phyloP scores from a whole-genome alignment of 2,329 filamentous ascomycete genomes.

The Bipolaris oryzae region DNA sequence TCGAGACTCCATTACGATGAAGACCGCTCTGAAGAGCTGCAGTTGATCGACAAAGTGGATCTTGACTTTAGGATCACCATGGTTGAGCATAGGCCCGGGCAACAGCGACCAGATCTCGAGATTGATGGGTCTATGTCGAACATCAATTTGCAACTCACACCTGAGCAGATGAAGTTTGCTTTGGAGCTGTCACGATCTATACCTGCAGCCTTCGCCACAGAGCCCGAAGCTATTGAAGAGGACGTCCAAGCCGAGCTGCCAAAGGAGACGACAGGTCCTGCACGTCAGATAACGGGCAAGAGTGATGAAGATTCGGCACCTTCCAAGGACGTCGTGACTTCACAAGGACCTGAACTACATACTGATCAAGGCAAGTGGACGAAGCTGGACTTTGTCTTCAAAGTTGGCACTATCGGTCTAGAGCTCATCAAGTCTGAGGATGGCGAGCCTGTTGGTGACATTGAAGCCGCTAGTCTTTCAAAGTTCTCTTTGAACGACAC shows the following conservation, averaged over 20 bases:
- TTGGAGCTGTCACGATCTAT: constrained; percentile 87
- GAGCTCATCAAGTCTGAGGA: constrained; percentile 82
- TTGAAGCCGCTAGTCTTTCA: constrained; percentile 82
- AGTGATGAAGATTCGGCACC: constrained; percentile 39
- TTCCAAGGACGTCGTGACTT: constrained; percentile 57
- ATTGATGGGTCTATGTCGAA: constrained; percentile 92
- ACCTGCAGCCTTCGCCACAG: constrained; percentile 81
- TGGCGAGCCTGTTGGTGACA: constrained; percentile 75
- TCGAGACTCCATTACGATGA: constrained; percentile 84
- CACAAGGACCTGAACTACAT: constrained; percentile 69
- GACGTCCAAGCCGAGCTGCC: constrained; percentile 78
- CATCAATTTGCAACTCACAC: constrained; percentile 86
- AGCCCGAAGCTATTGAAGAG: constrained; percentile 69
- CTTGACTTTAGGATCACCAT: constrained; percentile 91
- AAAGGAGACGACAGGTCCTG: constrained; percentile 57
- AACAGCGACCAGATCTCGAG: constrained; percentile 86
- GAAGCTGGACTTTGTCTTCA: constrained; percentile 89
- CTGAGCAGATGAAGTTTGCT: constrained; percentile 88
- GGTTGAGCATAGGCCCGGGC: constrained; percentile 78
- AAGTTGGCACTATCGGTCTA: constrained; percentile 82
- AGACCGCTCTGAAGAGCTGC: constrained; percentile 78
- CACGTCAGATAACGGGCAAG: constrained; percentile 54
- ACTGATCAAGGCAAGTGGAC: constrained; percentile 79
- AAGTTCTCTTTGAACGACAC: constrained; percentile 95
- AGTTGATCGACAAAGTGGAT: constrained; percentile 97